These are phyloP conservation scores for Glonium stellatum DNA, from an alignment of 495 filamentous ascomycete genomes.

Conservation along the genomic window DNA sequence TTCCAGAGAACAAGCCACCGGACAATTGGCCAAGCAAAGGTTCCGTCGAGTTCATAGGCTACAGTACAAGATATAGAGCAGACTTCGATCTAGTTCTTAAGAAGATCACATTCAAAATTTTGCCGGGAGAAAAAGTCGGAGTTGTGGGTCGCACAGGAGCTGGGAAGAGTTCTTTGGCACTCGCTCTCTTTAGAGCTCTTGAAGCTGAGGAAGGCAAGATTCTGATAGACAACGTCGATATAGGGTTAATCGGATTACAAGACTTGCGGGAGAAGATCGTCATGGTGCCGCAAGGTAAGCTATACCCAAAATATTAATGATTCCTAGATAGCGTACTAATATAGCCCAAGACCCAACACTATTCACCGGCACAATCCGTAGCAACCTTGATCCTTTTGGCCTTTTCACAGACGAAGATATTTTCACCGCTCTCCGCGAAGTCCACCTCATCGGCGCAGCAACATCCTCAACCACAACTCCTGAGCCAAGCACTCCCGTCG, in stretches of 20 bases:
- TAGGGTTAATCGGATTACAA: constrained; percentile 77
- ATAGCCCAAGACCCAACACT: constrained; percentile 68
- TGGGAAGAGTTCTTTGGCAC: constrained; percentile 90
- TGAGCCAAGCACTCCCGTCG: constrained; percentile 25
- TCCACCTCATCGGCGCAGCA: constrained; percentile 72
- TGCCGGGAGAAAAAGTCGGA: constrained; percentile 84
- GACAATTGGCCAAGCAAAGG: constrained; percentile 81
- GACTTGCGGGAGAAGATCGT: constrained; percentile 92
- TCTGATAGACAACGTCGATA: constrained; percentile 82
- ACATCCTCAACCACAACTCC: constrained; percentile 43
- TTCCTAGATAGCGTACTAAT: neutral
- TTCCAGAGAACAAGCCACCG: constrained; percentile 70
- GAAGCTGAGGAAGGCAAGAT: constrained; percentile 91
- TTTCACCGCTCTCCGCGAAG: constrained; percentile 78
- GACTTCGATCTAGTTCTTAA: constrained; percentile 83
- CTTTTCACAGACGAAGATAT: constrained; percentile 89
- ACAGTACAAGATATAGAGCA: constrained; percentile 79
- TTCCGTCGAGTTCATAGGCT: constrained; percentile 76
- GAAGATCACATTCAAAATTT: constrained; percentile 77
- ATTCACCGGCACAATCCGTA: constrained; percentile 91
- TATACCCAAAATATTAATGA: neutral
- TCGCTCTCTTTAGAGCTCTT: constrained; percentile 94
- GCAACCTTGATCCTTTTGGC: constrained; percentile 90
- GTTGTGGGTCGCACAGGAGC: constrained; percentile 96
- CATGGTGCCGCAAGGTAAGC: constrained; percentile 76